Evolutionary conservation across 2,329 filamentous ascomycete genomes (phyloP).

Genomic region (Fusarium setosum): DNA sequence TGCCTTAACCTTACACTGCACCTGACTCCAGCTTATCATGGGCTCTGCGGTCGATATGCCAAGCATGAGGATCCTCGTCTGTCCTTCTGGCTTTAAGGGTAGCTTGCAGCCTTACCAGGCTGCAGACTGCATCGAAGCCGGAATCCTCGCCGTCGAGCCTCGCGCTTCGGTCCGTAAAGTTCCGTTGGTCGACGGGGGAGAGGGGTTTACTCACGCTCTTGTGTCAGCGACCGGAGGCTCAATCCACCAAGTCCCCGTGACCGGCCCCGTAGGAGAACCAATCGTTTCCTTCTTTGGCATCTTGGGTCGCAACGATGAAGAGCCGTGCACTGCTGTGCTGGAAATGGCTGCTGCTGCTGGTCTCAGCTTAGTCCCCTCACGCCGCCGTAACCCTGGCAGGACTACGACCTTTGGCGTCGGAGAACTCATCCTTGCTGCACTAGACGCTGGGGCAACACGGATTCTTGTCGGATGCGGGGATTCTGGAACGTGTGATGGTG

Average conservation of each 20-base stretch:
- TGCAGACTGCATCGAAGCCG: constrained; percentile 61
- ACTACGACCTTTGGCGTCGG: constrained; percentile 65
- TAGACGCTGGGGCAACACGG: constrained; percentile 56
- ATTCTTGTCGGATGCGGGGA: constrained; percentile 65
- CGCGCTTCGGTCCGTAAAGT: constrained; percentile 57
- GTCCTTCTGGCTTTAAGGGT: constrained; percentile 66
- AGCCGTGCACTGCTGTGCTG: constrained; percentile 56
- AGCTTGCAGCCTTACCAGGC: constrained; percentile 61
- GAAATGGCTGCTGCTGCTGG: constrained; percentile 66
- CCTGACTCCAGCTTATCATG: neutral
- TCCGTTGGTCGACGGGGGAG: constrained; percentile 64
- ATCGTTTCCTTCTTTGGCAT: constrained; percentile 60
- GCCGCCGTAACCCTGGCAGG: constrained; percentile 56
- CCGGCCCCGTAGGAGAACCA: constrained; percentile 55
- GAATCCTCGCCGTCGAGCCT: constrained; percentile 57
- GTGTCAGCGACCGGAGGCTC: constrained; percentile 55
- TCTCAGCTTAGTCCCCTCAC: constrained; percentile 58
- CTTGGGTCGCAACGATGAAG: constrained; percentile 42
- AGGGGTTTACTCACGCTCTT: constrained; percentile 61
- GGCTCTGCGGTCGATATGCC: neutral
- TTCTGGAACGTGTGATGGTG: constrained; percentile 65
- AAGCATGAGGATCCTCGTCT: constrained; percentile 55
- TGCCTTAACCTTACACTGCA: neutral
- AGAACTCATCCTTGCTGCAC: constrained; percentile 57
- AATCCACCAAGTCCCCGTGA: constrained; percentile 51